These are phyloP conservation scores for Mortierella antarctica DNA, from an alignment of 192 early-diverging fungal species.

Conservation along the genomic window DNA sequence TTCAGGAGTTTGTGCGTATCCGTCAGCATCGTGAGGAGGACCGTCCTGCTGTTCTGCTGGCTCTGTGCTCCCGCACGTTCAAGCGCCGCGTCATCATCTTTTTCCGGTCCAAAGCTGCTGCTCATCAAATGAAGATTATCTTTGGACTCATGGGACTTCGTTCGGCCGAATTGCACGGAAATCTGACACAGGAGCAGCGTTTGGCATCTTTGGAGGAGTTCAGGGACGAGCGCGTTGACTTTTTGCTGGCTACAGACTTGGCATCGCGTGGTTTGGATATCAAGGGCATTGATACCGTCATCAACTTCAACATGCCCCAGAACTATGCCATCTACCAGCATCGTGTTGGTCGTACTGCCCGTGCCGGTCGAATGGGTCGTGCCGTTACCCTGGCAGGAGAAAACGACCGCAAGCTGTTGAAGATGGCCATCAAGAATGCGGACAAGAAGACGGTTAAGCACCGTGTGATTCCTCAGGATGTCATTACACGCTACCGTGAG, in stretches of 20 bases:
- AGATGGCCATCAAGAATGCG: constrained; percentile 90
- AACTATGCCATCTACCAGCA: constrained; percentile 95
- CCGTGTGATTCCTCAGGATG: constrained; percentile 85
- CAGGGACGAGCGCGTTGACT: constrained; percentile 86
- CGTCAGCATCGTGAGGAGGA: constrained; percentile 86
- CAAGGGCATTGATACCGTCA: constrained; percentile 94
- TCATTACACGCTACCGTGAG: constrained; percentile 80
- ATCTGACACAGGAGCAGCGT: constrained; percentile 91
- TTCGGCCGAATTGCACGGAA: constrained; percentile 95
- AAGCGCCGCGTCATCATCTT: constrained; percentile 88
- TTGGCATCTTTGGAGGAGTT: constrained; percentile 92
- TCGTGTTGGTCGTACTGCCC: constrained; percentile 95
- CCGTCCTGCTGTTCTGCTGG: constrained; percentile 85
- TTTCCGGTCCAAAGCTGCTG: constrained; percentile 93
- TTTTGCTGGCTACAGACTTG: constrained; percentile 94
- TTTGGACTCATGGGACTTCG: constrained; percentile 91
- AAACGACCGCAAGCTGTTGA: constrained; percentile 92
- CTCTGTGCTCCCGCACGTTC: constrained; percentile 87
- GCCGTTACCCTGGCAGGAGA: constrained; percentile 94
- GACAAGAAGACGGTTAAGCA: constrained; percentile 83
- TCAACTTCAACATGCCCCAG: constrained; percentile 98
- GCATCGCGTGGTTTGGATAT: constrained; percentile 98
- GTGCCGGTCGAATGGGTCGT: constrained; percentile 85
- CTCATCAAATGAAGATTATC: constrained; percentile 98
- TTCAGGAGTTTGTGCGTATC: constrained; percentile 97